Evolutionary conservation across 2,329 filamentous ascomycete species (phyloP), one percentile per base, ranked within the genome.

Genomic region (Rutstroemia sydowiana): DNA sequence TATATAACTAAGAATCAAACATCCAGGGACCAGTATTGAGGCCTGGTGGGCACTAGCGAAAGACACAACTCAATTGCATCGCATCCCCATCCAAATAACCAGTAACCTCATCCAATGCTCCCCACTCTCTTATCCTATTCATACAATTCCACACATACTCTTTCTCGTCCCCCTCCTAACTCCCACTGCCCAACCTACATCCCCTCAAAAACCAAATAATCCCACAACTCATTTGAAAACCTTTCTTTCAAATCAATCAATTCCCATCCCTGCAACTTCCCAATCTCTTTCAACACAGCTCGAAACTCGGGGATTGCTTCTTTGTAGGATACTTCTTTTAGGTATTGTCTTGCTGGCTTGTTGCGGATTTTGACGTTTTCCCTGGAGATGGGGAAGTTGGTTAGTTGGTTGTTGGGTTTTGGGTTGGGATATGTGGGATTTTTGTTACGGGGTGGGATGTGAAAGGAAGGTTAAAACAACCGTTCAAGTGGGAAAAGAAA

Each of bases 191-290:
- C 23, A 4, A 26, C 23, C 16, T 16, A 32, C 10, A 31, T 21
- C 18, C 30, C 31, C 4, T 31, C 40, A 50, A 50, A 51, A 41
- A 55, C 45, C 41, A 55, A 16, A 44, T 52, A 26, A 52, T 72
- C 69, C 58, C 70, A 65, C 42, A 70, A 49, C 32, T 69, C 62
- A 51, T 70, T 71, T 9, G 69, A 71, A 51, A 71, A 73, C 18
- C 66, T 65, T n/a, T 53, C 54, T 55, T 66, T 59, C 44, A 72
- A 37, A 48, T 72, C 66, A 5, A 60, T 56, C 45, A 72, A 37
- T 1, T 54, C 65, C 70, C 69, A 73, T 0, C 68, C 66, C 39
- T 72, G 70, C 37, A 54, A 43, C 50, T 56, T 55, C 1, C 70
- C 70, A 57, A 73, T 72, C 26, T 61, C 56, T 5, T 48, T 51